Base-by-base conservation (phyloP, 169 alveolate genomes). In the Plasmodium blacklocki region DNA sequence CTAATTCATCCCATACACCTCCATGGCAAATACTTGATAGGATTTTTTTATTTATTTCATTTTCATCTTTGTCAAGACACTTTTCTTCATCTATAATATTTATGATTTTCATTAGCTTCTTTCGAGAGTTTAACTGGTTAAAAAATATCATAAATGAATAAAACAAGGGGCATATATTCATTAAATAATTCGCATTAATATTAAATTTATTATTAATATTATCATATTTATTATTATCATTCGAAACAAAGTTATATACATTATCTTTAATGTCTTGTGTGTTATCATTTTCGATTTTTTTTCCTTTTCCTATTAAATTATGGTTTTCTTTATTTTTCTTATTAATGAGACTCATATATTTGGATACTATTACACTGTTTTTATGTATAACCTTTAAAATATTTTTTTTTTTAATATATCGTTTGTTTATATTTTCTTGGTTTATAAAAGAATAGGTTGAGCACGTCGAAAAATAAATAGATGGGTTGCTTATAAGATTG, bases 1-100 rank as follows among this genome's bases (percentile, higher is more conserved):
- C 63, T n/a, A 95, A 52, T 47, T 93, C 96, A 73, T 95, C 97
- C 97, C 97, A 95, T 19, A 95, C 96, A 29, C 97, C 97, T 14
- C 96, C 96, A 71, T 93, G 96, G 39, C 94, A 92, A n/a, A 72
- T 47, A 23, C 93, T 43, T n/a, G 94, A 88, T 39, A 91, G 43
- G 12, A 93, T 52, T 19, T 87, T 68, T 26, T 50, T 50, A 18
- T 93, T 93, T 2, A 88, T 68, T 63, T 85, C 96, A 14, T 60
- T 15, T 63, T 12, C 15, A 63, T 88, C 59, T 58, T 93, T 93
- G 11, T 73, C 83, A 18, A 71, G 66, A 49, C 88, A 86, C 50
- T 73, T 86, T 3, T 73, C 70, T 60, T 70, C 71, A 73, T 86
- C 76, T 18, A 72, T 86, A 5, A 86, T 60, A 29, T 86, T 86